Conservation (phyloP, 176 grass and related monocot species). For the Avena sativa region DNA sequence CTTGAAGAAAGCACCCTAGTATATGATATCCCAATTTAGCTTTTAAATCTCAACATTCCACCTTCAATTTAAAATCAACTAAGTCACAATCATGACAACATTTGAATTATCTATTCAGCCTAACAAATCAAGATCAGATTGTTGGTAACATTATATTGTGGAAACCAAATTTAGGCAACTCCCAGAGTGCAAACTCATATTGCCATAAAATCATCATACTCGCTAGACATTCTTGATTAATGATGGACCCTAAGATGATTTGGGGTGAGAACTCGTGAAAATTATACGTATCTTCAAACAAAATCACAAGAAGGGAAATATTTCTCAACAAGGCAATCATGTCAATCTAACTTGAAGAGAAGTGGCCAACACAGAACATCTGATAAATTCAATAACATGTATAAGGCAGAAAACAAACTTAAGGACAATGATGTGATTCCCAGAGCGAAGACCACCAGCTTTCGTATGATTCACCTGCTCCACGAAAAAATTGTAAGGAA, state of each 20-base stretch:
- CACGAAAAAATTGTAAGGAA: background rate
- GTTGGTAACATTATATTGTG: conserved; percentile 13
- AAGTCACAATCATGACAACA: background rate
- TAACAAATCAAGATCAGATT: conserved; percentile 7
- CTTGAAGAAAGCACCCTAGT: background rate
- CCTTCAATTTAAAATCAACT: conserved; percentile 12
- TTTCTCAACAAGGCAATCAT: background rate
- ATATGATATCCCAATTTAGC: background rate
- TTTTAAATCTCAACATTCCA: conserved; percentile 29
- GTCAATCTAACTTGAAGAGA: conserved; percentile 19
- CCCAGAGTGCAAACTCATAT: background rate
- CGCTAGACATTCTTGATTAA: background rate
- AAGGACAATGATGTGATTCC: conserved; percentile 61
- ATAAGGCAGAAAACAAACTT: conserved; percentile 60
- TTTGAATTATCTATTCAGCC: background rate
- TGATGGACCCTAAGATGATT: background rate
- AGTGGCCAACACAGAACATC: conserved; percentile 17
- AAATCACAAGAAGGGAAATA: background rate
- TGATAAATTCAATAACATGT: conserved; percentile 26
- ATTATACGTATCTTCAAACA: background rate
- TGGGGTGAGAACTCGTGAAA: background rate
- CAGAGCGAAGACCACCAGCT: conserved; percentile 52
- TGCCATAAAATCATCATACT: conserved; percentile 14
- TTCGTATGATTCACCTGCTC: conserved; percentile 69
- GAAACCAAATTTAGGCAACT: conserved; percentile 1